phyloP scores from a whole-genome alignment of 2,329 filamentous ascomycete species.

The Chalaropsis ovoidea region DNA sequence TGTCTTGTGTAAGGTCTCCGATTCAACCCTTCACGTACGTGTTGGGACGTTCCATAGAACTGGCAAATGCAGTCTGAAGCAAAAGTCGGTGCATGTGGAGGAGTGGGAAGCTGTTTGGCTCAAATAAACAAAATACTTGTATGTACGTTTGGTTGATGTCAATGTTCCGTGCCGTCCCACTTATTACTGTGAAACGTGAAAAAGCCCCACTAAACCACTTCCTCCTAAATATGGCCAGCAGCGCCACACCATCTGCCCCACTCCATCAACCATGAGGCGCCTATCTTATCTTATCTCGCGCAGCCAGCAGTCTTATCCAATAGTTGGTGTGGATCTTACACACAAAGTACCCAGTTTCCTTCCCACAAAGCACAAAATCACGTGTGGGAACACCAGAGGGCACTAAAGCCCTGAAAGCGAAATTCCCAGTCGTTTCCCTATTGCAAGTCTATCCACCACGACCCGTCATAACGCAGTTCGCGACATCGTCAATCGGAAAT shows the following conservation, averaged over 20 bases:
- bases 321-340: conserved; percentile 14
- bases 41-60: not conserved
- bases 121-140: not conserved
- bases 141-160: no score
- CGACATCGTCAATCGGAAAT: conserved; percentile 25
- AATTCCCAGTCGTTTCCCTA: conserved; percentile 23
- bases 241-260: not conserved
- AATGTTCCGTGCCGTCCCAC: no score
- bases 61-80: not conserved
- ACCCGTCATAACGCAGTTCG: conserved; percentile 26
- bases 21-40: not conserved
- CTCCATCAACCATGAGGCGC: not conserved
- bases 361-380: conserved; percentile 25
- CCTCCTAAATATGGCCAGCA: not conserved
- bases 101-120: not conserved
- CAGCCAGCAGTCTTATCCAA: not conserved
- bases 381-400: conserved; percentile 24
- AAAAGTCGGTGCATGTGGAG: not conserved
- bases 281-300: not conserved
- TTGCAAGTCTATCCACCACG: conserved; percentile 24
- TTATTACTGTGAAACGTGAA: no score
- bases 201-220: no score
- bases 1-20: not conserved
- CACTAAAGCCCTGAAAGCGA: conserved; percentile 25
- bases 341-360: conserved; percentile 19